phyloP scores from a whole-genome alignment of 352 stramenopile genomes.

The Phytophthora citrophthora region DNA sequence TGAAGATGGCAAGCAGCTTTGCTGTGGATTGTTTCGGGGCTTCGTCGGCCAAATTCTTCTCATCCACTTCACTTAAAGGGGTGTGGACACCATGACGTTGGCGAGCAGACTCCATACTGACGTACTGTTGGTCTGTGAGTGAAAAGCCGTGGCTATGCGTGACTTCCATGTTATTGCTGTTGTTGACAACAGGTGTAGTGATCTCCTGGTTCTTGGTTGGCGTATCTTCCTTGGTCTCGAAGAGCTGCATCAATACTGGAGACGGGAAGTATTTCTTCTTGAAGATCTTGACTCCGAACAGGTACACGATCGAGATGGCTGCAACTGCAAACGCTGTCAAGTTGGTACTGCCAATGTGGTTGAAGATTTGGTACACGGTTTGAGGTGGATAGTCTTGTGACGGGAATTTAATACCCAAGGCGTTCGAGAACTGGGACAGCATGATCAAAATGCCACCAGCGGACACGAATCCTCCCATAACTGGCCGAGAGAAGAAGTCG shows the following conservation, averaged over 20 bases:
- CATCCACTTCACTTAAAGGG: slow-evolving; percentile 4
- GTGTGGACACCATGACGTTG: slow-evolving; percentile 13
- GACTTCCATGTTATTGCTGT: slow-evolving; percentile 15
- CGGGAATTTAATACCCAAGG: slow-evolving; percentile 76
- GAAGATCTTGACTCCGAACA: slow-evolving; percentile 50
- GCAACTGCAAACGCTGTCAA: slow-evolving; percentile 74
- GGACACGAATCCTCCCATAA: slow-evolving; percentile 92
- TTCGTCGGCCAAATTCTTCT: slow-evolving; percentile 12
- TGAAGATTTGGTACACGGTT: slow-evolving; percentile 69
- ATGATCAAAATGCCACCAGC: slow-evolving; percentile 90
- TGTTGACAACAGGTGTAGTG: slow-evolving; percentile 12
- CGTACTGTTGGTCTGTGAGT: slow-evolving; percentile 54
- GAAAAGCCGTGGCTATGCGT: slow-evolving; percentile 44
- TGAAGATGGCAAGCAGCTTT: slow-evolving; percentile 35
- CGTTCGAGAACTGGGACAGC: slow-evolving; percentile 86
- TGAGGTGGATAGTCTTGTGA: slow-evolving; percentile 56
- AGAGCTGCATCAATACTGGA: slow-evolving; percentile 39
- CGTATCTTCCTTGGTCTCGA: slow-evolving; percentile 25
- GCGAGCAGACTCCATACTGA: slow-evolving; percentile 42
- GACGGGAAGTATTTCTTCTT: slow-evolving; percentile 53
- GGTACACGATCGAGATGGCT: slow-evolving; percentile 54
- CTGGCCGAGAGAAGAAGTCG: slow-evolving; percentile 90
- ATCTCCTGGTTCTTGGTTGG: slow-evolving; percentile 11
- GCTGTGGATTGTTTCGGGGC: slow-evolving; percentile 2
- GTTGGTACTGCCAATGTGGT: slow-evolving; percentile 70